phyloP scores from a whole-genome alignment of 257 asterid genomes.

The Solanum phureja region DNA sequence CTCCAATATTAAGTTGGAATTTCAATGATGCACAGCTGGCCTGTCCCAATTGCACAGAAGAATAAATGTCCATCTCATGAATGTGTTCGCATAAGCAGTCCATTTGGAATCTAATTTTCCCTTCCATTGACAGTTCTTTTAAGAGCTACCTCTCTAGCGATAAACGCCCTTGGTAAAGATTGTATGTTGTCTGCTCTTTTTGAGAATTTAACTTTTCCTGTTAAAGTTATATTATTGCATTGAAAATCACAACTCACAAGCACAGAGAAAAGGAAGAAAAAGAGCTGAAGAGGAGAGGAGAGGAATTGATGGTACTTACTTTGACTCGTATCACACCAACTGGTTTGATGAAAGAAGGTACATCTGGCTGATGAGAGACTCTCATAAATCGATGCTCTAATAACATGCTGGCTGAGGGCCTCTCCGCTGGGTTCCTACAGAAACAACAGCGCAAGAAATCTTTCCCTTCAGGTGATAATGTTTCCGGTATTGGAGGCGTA shows the following conservation, averaged over 20 bases:
- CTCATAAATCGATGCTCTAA: conserved; percentile 61
- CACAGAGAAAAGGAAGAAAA: neutral
- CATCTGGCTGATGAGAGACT: conserved; percentile 27
- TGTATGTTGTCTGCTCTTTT: conserved; percentile 20
- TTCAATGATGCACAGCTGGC: conserved; percentile 15
- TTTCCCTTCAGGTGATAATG: conserved; percentile 69
- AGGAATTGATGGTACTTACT: conserved; percentile 19
- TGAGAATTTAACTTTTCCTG: conserved; percentile 28
- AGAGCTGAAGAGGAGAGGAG: neutral
- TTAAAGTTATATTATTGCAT: neutral
- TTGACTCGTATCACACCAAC: conserved; percentile 15
- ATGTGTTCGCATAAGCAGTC: neutral
- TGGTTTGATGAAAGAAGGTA: conserved; percentile 17
- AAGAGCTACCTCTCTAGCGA: conserved; percentile 17
- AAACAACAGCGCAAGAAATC: conserved; percentile 69
- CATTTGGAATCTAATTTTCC: neutral
- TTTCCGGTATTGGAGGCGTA: conserved; percentile 71
- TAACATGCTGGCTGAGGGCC: conserved; percentile 62
- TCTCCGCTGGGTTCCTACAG: conserved; percentile 65
- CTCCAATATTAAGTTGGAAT: conserved; percentile 10
- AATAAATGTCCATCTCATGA: neutral
- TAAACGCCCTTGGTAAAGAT: conserved; percentile 16
- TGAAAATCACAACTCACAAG: neutral
- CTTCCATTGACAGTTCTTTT: conserved; percentile 39
- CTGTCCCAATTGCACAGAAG: conserved; percentile 27